phyloP scores from a whole-genome alignment of 2,329 filamentous ascomycete species.

The Dryadomyces sulphureus region DNA sequence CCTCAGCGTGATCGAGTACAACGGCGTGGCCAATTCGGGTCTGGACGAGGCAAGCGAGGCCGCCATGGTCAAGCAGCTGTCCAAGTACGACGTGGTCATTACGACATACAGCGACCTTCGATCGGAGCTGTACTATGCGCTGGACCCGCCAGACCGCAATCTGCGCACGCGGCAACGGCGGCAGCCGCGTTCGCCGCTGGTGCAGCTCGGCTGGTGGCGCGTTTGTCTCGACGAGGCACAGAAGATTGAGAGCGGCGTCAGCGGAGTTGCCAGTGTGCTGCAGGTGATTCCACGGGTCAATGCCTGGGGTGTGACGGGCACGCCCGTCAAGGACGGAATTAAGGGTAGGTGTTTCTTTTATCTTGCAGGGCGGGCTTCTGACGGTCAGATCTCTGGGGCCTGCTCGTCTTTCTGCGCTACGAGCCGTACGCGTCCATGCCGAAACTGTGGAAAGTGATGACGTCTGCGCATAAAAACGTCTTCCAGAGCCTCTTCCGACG shows the following conservation, averaged over 20 bases:
- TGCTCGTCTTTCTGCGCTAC: conserved; percentile 68
- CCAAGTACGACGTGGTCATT: conserved; percentile 41
- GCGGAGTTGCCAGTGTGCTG: conserved; percentile 67
- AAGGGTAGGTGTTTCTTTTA: conserved; percentile 10
- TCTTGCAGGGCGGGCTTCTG: not conserved
- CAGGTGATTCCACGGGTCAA: conserved; percentile 68
- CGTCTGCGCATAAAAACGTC: conserved; percentile 40
- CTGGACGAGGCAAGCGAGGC: conserved; percentile 23
- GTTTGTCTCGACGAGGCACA: conserved; percentile 69
- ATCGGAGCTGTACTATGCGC: conserved; percentile 64
- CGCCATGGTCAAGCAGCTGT: conserved; percentile 28
- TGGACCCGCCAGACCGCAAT: conserved; percentile 51
- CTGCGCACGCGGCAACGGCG: conserved; percentile 54
- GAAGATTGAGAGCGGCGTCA: conserved; percentile 84
- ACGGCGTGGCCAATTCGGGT: conserved; percentile 26
- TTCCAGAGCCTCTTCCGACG: conserved; percentile 56
- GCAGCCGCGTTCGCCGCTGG: conserved; percentile 57
- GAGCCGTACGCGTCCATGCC: conserved; percentile 56
- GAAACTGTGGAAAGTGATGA: conserved; percentile 54
- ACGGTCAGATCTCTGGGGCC: conserved; percentile 53
- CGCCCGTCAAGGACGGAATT: conserved; percentile 58
- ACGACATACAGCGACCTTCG: conserved; percentile 60
- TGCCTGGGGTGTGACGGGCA: conserved; percentile 86
- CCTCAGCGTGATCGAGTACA: conserved; percentile 40
- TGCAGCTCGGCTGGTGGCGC: conserved; percentile 78